Conservation (phyloP, 192 early-diverging fungal species). For the Podila minutissima region DNA sequence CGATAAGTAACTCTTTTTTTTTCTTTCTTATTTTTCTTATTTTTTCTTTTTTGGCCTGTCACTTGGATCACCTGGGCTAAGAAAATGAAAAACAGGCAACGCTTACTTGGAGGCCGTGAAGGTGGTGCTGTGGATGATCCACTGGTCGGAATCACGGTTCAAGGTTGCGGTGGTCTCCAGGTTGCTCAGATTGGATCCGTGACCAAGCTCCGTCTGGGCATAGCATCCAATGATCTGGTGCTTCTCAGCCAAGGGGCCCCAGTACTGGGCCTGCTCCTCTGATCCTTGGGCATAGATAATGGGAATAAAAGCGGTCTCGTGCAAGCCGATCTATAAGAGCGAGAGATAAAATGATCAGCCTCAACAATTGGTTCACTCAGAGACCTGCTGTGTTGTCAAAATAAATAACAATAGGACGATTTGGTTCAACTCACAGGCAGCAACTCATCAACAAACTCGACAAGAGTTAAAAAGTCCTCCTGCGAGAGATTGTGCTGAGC, state of each 20-base stretch:
- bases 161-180: constrained; percentile 85
- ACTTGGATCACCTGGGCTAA: too few relatives aligned
- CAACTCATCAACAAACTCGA: constrained; percentile 34
- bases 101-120: constrained; percentile 57
- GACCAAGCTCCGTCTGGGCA: constrained; percentile 84
- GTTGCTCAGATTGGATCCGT: constrained; percentile 71
- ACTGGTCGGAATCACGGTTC: constrained; percentile 78
- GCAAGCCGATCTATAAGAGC: constrained; percentile 10
- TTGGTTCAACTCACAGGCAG: constrained; percentile 29
- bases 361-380: not conserved
- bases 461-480: constrained; percentile 50
- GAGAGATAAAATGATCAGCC: not conserved
- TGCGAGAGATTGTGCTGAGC: constrained; percentile 64
- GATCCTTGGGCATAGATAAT: constrained; percentile 76
- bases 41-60: not conserved
- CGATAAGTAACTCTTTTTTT: not conserved
- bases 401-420: not conserved
- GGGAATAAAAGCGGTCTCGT: constrained; percentile 75
- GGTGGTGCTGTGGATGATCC: constrained; percentile 78
- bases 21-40: too few relatives aligned
- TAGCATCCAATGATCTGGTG: constrained; percentile 87
- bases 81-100: not conserved
- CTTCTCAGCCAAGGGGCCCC: constrained; percentile 70
- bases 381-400: not conserved
- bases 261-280: constrained; percentile 76